A percentile compares a stretch with the other conserved stretches of the same genome.
Evolutionary conservation across 768 basidiomycete species (phyloP).

Genomic region (Russula lepida): DNA sequence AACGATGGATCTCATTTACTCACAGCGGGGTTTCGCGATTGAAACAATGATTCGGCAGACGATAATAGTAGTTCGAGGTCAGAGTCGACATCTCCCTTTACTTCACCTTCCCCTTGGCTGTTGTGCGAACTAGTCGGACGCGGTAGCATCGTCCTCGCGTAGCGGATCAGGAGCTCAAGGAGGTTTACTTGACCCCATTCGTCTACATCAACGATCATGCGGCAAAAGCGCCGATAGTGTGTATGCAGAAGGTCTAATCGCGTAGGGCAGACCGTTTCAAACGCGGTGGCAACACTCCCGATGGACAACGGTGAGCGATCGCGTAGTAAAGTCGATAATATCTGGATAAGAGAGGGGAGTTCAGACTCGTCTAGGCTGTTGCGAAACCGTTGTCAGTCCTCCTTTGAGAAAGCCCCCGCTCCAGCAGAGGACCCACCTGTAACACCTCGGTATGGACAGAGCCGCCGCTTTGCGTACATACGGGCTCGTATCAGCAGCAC

Average conservation of each 20-base stretch:
- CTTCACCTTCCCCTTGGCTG: conserved; percentile 25
- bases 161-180: conserved; percentile 69
- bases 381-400: background rate
- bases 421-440: conserved; percentile 45
- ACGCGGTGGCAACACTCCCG: conserved; percentile 79
- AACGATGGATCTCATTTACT: conserved; percentile 22
- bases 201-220: conserved; percentile 80
- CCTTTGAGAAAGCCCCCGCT: background rate
- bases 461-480: conserved; percentile 93
- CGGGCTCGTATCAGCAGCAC: conserved; percentile 83
- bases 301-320: conserved; percentile 83
- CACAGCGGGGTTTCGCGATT: conserved; percentile 83
- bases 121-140: conserved; percentile 39
- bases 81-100: conserved; percentile 59
- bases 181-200: conserved; percentile 93
- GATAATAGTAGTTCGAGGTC: conserved; percentile 71
- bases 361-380: conserved; percentile 67
- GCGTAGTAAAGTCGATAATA: conserved; percentile 54
- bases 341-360: conserved; percentile 58
- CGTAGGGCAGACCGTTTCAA: conserved; percentile 79
- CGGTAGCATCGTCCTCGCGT: conserved; percentile 77
- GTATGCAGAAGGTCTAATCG: conserved; percentile 81
- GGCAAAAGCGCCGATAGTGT: conserved; percentile 80
- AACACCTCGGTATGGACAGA: conserved; percentile 79
- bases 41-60: conserved; percentile 68